These are phyloP conservation scores for Trichoderma sp. DNA, from an alignment of 2,329 filamentous ascomycete genomes.

Conservation along the genomic window DNA sequence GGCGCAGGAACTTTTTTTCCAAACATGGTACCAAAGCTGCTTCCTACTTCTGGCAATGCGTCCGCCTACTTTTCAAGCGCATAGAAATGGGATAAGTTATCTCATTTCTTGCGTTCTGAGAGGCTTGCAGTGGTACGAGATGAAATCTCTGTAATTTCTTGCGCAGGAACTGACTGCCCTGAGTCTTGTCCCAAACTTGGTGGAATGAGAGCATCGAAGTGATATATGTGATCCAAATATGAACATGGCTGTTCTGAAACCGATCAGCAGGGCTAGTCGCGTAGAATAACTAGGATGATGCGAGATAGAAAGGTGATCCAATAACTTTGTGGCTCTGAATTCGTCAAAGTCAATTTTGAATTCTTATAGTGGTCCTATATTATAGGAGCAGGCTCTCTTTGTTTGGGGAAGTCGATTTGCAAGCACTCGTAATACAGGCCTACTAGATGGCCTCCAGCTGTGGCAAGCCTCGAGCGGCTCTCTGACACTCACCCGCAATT, in stretches of 20 bases:
- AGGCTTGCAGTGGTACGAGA: neutral
- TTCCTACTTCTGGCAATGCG: neutral
- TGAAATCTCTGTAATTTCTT: neutral
- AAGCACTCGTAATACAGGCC: neutral
- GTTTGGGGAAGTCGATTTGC: neutral
- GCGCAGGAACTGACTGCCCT: neutral
- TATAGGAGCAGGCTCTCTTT: too few species aligned
- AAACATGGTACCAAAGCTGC: neutral
- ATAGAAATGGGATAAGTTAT: neutral
- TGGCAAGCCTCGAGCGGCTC: neutral
- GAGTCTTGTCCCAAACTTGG: neutral
- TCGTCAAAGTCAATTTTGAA: too few species aligned
- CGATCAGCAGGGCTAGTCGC: neutral
- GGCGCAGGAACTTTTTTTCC: neutral
- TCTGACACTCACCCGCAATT: neutral
- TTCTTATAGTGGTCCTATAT: neutral
- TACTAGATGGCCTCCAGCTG: neutral
- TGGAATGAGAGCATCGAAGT: too few species aligned
- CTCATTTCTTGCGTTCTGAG: neutral
- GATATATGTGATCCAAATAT: neutral
- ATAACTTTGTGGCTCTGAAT: too few species aligned
- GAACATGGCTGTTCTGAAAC: neutral
- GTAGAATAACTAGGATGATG: neutral
- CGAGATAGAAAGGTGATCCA: neutral
- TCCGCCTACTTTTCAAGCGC: neutral